Evolutionary conservation across 768 basidiomycete genomes (phyloP), one percentile per base, ranked within the genome.

Genomic region (Kwoniella shandongensis): DNA sequence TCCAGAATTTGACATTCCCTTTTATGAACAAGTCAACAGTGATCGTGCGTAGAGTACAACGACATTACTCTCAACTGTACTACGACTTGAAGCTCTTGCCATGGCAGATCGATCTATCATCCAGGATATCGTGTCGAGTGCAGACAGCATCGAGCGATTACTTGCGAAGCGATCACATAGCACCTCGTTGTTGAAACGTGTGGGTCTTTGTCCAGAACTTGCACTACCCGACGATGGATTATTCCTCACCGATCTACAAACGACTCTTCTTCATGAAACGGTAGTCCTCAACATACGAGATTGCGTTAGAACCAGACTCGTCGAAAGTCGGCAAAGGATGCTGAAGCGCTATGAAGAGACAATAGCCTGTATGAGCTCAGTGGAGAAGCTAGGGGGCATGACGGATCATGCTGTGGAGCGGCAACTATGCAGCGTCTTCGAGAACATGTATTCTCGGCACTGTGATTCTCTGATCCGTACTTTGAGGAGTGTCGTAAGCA

Each of bases 341-440:
- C 42, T 18, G 25, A 44, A 29, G 35, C 18, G n/a, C 25, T 46
- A 12, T 57, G 3, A 23, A 29, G 3, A 18, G 20, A 18, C 46
- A n/a, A 13, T 45, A 2, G 18, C 3, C 2, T 25, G 26, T 2
- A 15, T 57, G 18, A 10, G 5, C 12, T 57, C 56, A 13, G 8
- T 50, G 4, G 48, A 57, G 48, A 6, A 6, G 2, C 13, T 44
- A 13, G 56, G 56, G 3, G 47, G 56, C 2, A 50, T 51, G 38
- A 26, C 4, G 25, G 48, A 57, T 44, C 15, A 18, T 6, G 18
- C 13, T 10, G 17, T 26, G 22, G 49, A 42, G 23, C 25, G 17
- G n/a, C 36, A 20, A 5, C 3, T 57, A 12, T 23, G 30, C 27
- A 3, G 26, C 27, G 13, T 23, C 11, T 57, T 51, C 23, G 15